Evolutionary conservation across 2,329 filamentous ascomycete genomes (phyloP).

Genomic region (Delphinella strobiligena): DNA sequence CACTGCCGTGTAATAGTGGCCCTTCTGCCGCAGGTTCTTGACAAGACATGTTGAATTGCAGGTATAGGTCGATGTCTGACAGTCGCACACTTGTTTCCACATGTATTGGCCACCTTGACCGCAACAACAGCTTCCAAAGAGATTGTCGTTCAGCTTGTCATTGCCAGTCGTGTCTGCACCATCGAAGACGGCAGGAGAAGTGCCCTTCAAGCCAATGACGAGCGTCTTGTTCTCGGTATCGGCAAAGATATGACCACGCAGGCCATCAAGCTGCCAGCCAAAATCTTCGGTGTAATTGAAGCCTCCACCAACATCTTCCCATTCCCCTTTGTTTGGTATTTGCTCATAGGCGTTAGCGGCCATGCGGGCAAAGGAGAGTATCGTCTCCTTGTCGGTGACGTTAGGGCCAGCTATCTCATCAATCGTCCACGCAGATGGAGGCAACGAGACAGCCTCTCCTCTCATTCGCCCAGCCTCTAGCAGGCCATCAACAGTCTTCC

Average conservation of each 20-base stretch:
- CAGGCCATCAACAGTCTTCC: conserved; percentile 65
- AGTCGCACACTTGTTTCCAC: conserved; percentile 89
- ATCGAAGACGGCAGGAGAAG: conserved; percentile 74
- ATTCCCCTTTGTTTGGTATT: conserved; percentile 58
- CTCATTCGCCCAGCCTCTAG: conserved; percentile 59
- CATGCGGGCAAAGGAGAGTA: conserved; percentile 78
- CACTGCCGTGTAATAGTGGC: conserved; percentile 82
- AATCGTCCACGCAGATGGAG: conserved; percentile 66
- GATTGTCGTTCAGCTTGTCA: conserved; percentile 94
- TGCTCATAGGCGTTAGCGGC: conserved; percentile 80
- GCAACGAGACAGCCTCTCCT: conserved; percentile 55
- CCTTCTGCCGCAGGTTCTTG: conserved; percentile 63
- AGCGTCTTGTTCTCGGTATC: conserved; percentile 78
- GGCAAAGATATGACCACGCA: conserved; percentile 85
- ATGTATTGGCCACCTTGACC: conserved; percentile 82
- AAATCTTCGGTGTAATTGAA: conserved; percentile 86
- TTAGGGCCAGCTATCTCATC: conserved; percentile 72
- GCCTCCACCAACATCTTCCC: conserved; percentile 65
- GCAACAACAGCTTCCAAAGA: conserved; percentile 97
- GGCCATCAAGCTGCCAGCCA: conserved; percentile 80
- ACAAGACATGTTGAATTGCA: conserved; percentile 88
- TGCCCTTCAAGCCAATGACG: conserved; percentile 87
- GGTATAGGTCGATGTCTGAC: conserved; percentile 71
- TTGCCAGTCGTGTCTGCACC: conserved; percentile 95
- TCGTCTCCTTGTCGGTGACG: conserved; percentile 70